A percentile compares a stretch with the other conserved stretches of the same genome.
Evolutionary conservation across 116 monocot species (phyloP).

Genomic region (Zostera marina): DNA sequence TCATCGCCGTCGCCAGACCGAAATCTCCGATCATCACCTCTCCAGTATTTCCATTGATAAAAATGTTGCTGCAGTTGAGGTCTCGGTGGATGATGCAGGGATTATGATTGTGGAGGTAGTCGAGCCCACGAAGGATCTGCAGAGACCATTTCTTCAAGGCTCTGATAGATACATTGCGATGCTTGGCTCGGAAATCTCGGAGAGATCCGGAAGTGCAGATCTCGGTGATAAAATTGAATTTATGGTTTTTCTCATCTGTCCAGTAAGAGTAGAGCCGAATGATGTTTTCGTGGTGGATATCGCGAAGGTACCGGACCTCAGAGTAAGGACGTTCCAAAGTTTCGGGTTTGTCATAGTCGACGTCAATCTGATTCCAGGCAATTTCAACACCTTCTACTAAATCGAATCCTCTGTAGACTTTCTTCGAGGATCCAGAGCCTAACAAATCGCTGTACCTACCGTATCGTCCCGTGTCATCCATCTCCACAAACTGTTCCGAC

Average conservation of each 20-base stretch:
- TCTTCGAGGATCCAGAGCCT: constrained; percentile 21
- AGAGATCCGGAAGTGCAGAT: constrained; percentile 76
- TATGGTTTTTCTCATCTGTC: constrained; percentile 20
- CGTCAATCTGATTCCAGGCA: constrained; percentile 48
- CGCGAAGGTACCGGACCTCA: constrained; percentile 54
- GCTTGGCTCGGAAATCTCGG: constrained; percentile 38
- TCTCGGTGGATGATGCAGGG: constrained; percentile 91
- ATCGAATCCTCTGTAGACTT: constrained; percentile 33
- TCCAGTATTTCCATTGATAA: constrained; percentile 57
- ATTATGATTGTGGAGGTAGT: constrained; percentile 62
- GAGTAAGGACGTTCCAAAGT: constrained; percentile 36
- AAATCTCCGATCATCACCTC: constrained; percentile 80
- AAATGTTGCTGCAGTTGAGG: constrained; percentile 84
- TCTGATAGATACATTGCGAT: constrained; percentile 52
- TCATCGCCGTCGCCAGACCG: constrained; percentile 49
- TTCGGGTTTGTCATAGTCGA: constrained; percentile 20
- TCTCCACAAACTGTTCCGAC: constrained; percentile 20
- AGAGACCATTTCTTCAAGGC: constrained; percentile 77
- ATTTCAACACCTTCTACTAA: constrained; percentile 25
- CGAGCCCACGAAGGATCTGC: constrained; percentile 65
- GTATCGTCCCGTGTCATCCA: constrained; percentile 21
- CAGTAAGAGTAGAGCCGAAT: constrained; percentile 49
- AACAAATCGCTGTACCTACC: constrained; percentile 24
- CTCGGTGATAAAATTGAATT: constrained; percentile 88
- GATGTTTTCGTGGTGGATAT: constrained; percentile 48